Percentiles rank a stretch among this genome's conserved stretches.
Conservation (phyloP, 345 rosid species). For the Gossypium sturtianum region DNA sequence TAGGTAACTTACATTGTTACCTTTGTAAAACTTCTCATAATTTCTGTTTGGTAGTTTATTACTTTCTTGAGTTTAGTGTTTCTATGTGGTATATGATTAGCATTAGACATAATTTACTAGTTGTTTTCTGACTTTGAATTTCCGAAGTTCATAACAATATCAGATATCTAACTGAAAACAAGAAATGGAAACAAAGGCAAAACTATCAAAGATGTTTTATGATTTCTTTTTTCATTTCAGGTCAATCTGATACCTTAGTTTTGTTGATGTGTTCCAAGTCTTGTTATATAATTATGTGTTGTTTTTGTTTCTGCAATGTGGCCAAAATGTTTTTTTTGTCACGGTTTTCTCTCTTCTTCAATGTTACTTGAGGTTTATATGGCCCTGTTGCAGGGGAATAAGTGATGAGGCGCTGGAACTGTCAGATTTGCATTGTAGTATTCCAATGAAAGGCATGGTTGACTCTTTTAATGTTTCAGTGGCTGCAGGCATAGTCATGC, state of each 20-base stretch:
- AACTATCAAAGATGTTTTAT: background rate
- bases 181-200: background rate
- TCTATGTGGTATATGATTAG: background rate
- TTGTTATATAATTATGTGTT: background rate
- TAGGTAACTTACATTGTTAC: slow-evolving; percentile 31
- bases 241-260: background rate
- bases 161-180: background rate
- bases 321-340: background rate
- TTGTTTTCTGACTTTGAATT: background rate
- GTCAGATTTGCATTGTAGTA: slow-evolving; percentile 79
- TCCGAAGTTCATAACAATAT: background rate
- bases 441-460: slow-evolving; percentile 97
- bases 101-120: background rate
- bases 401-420: slow-evolving; percentile 71
- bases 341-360: background rate
- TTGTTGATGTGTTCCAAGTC: background rate
- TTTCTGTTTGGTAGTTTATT: background rate
- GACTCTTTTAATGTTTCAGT: slow-evolving; percentile 97
- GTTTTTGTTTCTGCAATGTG: background rate
- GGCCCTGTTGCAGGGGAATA: slow-evolving; percentile 60
- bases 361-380: background rate
- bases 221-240: background rate
- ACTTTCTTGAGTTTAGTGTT: background rate
- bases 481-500: slow-evolving; percentile 93
- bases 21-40: background rate